phyloP scores from a whole-genome alignment of 2,329 filamentous ascomycete species.

The Amesomyces nigricolor region DNA sequence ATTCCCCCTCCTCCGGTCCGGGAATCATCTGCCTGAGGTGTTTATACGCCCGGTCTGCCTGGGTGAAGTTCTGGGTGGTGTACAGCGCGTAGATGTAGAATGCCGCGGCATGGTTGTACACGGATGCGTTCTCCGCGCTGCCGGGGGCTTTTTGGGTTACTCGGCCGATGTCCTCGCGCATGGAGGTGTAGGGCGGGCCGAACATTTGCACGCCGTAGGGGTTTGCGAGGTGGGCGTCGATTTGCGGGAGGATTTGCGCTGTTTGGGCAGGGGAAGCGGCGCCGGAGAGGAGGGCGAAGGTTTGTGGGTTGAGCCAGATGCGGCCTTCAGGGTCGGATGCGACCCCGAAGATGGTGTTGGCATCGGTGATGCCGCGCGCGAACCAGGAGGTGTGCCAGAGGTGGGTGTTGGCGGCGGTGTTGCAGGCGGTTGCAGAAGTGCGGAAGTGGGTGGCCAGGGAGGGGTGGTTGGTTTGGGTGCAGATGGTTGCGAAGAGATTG shows the following conservation, averaged over 20 bases:
- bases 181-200: slow-evolving; percentile 46
- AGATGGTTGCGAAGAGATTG: slow-evolving; percentile 49
- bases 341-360: slow-evolving; percentile 47
- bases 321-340: slow-evolving; percentile 46
- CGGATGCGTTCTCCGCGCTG: slow-evolving; percentile 52
- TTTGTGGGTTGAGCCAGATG: slow-evolving; percentile 55
- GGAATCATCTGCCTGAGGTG: slow-evolving; percentile 49
- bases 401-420: slow-evolving; percentile 45
- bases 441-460: slow-evolving; percentile 42
- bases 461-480: slow-evolving; percentile 38
- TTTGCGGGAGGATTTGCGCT: slow-evolving; percentile 40
- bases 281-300: slow-evolving; percentile 50
- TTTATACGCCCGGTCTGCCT: slow-evolving; percentile 46
- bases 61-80: slow-evolving; percentile 34
- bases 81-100: slow-evolving; percentile 53
- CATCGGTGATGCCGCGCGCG: slow-evolving; percentile 52
- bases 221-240: slow-evolving; percentile 47
- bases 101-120: slow-evolving; percentile 53
- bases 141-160: slow-evolving; percentile 55
- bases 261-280: slow-evolving; percentile 41
- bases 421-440: slow-evolving; percentile 40
- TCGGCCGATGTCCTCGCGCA: slow-evolving; percentile 54
- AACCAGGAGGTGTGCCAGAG: slow-evolving; percentile 55
- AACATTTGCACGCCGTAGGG: slow-evolving; percentile 54
- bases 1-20: slow-evolving; percentile 46